Conservation (phyloP, 306 rosid species). For the Gynostemma pentaphyllum region DNA sequence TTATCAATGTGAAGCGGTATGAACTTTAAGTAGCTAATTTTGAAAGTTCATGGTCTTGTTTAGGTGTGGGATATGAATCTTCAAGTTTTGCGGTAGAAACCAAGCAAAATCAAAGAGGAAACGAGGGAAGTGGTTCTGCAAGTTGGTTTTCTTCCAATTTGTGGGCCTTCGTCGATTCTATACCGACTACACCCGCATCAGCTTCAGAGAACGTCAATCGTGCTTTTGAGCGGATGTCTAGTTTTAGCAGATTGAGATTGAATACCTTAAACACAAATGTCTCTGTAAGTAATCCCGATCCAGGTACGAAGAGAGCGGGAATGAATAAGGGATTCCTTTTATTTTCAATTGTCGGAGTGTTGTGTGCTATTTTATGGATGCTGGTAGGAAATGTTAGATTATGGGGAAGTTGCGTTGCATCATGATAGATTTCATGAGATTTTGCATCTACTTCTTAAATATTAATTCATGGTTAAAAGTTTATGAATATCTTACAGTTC, state of each 20-base stretch:
- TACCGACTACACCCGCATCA: constrained; percentile 96
- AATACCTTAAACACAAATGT: constrained; percentile 20
- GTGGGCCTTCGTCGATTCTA: constrained; percentile 91
- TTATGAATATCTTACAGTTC: not conserved
- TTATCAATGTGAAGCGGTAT: constrained; percentile 10
- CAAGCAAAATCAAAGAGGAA: constrained; percentile 30
- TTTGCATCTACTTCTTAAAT: not conserved
- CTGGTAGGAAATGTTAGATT: constrained; percentile 16
- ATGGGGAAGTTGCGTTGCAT: not conserved
- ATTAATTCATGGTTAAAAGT: not conserved
- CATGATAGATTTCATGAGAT: not conserved
- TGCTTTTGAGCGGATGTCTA: constrained; percentile 74
- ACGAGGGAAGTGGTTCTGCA: constrained; percentile 25
- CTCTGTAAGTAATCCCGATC: constrained; percentile 35
- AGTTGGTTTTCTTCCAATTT: constrained; percentile 64
- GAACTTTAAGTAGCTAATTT: constrained; percentile 32
- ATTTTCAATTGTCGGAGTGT: constrained; percentile 53
- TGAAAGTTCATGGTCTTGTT: constrained; percentile 39
- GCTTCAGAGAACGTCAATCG: constrained; percentile 81
- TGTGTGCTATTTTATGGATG: constrained; percentile 68
- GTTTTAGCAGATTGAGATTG: constrained; percentile 58
- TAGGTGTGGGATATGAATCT: constrained; percentile 59
- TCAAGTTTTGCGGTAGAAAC: constrained; percentile 23
- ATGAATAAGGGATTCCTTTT: constrained; percentile 49
- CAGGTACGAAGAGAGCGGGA: constrained; percentile 19